A percentile compares a stretch with the other conserved stretches of the same genome.
Conservation (phyloP, 2,329 filamentous ascomycete species). For the Cercospora sesami region DNA sequence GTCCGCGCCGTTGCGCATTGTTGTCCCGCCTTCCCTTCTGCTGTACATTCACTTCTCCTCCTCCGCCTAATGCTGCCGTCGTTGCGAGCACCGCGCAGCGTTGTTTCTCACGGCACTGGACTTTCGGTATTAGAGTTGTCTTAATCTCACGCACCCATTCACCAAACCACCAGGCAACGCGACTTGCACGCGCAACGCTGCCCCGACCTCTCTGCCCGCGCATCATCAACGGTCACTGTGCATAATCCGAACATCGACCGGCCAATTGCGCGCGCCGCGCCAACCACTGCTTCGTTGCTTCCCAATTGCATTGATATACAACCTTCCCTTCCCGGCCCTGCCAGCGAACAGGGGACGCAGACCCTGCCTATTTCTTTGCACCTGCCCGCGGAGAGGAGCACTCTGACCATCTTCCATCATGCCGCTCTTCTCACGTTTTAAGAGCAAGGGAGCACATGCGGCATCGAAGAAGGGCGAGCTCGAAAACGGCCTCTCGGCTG, state of each 20-base stretch:
- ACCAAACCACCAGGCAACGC: conserved; percentile 1
- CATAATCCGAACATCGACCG: neutral
- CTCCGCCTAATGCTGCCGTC: neutral
- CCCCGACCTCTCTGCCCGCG: neutral
- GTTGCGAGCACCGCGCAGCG: neutral
- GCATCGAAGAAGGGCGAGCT: conserved; percentile 55
- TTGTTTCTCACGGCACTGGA: neutral
- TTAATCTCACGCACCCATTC: neutral
- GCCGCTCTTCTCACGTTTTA: conserved; percentile 65
- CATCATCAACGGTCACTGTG: conserved; percentile 2
- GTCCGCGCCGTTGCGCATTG: conserved; percentile 3
- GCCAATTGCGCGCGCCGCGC: conserved; percentile 1
- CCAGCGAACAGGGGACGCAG: conserved; percentile 9
- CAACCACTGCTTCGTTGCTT: neutral
- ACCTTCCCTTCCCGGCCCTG: neutral
- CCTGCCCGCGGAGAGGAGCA: neutral
- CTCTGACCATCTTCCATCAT: conserved; percentile 39
- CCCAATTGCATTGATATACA: conserved; percentile 4
- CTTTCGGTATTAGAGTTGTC: conserved; percentile 1
- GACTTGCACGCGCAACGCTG: conserved; percentile 7
- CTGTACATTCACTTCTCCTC: conserved; percentile 3
- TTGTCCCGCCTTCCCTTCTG: conserved; percentile 3
- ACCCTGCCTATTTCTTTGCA: conserved; percentile 2
- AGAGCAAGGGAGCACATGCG: conserved; percentile 66
- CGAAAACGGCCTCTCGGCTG: conserved; percentile 45